phyloP scores from a whole-genome alignment of 345 rosid species.

The Rhodomyrtus tomentosa region DNA sequence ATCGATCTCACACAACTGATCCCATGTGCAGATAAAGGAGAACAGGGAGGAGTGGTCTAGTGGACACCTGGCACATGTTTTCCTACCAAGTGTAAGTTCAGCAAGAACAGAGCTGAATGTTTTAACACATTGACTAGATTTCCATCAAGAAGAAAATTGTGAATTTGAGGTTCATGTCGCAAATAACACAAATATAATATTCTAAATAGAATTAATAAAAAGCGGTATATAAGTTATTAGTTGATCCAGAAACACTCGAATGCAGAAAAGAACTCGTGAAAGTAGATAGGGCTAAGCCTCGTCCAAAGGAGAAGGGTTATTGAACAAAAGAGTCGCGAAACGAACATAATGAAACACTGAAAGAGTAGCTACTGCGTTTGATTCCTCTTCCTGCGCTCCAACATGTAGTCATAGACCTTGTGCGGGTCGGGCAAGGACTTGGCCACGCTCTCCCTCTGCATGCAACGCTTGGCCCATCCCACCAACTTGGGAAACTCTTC shows the following conservation, averaged over 20 bases:
- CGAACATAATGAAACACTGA: too few relatives aligned
- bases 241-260: too few relatives aligned
- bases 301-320: neutral
- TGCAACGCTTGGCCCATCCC: neutral
- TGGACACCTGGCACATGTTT: neutral
- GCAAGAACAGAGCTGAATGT: neutral
- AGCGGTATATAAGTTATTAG: too few relatives aligned
- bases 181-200: too few relatives aligned
- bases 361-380: neutral
- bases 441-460: neutral
- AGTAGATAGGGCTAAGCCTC: neutral
- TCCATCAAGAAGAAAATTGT: too few relatives aligned
- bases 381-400: neutral
- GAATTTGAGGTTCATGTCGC: too few relatives aligned
- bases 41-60: neutral
- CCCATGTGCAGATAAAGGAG: neutral
- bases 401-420: neutral
- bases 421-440: neutral
- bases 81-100: neutral
- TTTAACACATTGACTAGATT: neutral
- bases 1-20: neutral
- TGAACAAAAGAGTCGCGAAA: too few relatives aligned
- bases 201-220: too few relatives aligned
- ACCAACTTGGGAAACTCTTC: neutral
- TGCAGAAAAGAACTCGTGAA: neutral